Percentiles rank a stretch among this genome's conserved stretches.
Evolutionary conservation across 2,329 filamentous ascomycete species (phyloP).

Genomic region (Sclerotinia trifoliorum): DNA sequence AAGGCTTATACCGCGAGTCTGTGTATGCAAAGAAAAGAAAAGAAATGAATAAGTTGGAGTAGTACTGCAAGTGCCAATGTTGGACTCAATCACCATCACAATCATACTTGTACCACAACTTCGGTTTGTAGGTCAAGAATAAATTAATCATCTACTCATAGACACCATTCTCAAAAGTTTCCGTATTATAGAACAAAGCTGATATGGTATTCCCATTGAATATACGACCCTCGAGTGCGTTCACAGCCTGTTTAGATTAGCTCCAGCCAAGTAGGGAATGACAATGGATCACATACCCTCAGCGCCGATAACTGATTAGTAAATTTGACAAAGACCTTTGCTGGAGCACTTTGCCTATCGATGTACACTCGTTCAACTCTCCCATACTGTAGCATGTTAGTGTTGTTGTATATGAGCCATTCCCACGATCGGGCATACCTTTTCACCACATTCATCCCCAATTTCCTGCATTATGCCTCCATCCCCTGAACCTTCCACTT

Average conservation of each 20-base stretch:
- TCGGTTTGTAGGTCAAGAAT: not conserved
- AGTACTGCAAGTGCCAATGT: too few relatives aligned
- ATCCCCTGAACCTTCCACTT: constrained; percentile 63
- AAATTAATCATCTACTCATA: constrained; percentile 41
- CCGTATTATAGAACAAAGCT: constrained; percentile 78
- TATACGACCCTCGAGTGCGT: constrained; percentile 79
- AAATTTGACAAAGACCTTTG: constrained; percentile 89
- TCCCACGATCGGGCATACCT: constrained; percentile 48
- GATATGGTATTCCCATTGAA: constrained; percentile 85
- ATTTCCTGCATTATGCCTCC: constrained; percentile 84
- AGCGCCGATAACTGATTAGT: constrained; percentile 81
- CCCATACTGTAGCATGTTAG: constrained; percentile 60
- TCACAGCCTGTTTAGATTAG: constrained; percentile 65
- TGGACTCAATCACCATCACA: not conserved
- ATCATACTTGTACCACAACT: not conserved
- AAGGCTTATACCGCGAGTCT: not conserved
- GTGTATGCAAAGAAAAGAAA: not conserved
- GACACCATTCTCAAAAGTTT: constrained; percentile 74
- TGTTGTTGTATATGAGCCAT: constrained; percentile 17
- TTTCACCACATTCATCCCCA: constrained; percentile 85
- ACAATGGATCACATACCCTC: constrained; percentile 56
- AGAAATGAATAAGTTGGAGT: not conserved
- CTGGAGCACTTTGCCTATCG: constrained; percentile 54
- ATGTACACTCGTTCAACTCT: constrained; percentile 78
- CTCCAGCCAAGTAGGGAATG: constrained; percentile 19